phyloP scores from a whole-genome alignment of 2,329 filamentous ascomycete genomes.

The Colletotrichum ledebouriae region DNA sequence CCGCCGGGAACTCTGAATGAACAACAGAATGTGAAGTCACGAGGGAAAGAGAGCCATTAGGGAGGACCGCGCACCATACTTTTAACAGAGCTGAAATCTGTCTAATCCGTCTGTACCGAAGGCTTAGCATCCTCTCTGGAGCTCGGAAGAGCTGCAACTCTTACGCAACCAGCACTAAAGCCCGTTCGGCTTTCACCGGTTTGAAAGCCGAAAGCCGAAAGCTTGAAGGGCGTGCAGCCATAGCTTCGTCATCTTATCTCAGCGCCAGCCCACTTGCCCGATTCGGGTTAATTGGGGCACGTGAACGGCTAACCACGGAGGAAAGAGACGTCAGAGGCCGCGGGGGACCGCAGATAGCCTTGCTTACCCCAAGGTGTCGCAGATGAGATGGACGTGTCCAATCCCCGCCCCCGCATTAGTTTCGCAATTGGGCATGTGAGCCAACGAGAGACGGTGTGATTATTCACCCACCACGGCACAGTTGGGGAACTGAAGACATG shows the following conservation, averaged over 20 bases:
- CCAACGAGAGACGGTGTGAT: conserved; percentile 33
- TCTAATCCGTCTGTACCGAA: background rate
- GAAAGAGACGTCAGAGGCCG: conserved; percentile 9
- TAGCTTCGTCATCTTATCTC: conserved; percentile 1
- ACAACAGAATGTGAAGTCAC: background rate
- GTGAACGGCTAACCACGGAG: conserved; percentile 22
- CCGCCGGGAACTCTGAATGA: too few species aligned
- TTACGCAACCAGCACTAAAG: background rate
- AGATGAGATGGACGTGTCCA: background rate
- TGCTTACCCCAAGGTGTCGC: conserved; percentile 34
- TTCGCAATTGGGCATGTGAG: conserved; percentile 35
- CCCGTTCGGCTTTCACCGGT: conserved; percentile 34
- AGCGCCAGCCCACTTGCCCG: conserved; percentile 11
- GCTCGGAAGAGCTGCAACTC: background rate
- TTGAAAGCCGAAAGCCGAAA: conserved; percentile 17
- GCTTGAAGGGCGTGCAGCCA: background rate
- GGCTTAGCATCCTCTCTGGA: conserved; percentile 4
- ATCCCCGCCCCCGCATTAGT: conserved; percentile 19
- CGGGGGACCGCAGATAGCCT: conserved; percentile 22
- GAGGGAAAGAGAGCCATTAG: background rate
- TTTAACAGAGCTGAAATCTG: background rate
- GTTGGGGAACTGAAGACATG: background rate
- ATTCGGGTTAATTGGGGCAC: conserved; percentile 2
- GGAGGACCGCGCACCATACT: background rate
- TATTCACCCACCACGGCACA: conserved; percentile 8